Evolutionary conservation across 176 grass and related monocot species (phyloP).

Genomic region (Hordeum marinum): DNA sequence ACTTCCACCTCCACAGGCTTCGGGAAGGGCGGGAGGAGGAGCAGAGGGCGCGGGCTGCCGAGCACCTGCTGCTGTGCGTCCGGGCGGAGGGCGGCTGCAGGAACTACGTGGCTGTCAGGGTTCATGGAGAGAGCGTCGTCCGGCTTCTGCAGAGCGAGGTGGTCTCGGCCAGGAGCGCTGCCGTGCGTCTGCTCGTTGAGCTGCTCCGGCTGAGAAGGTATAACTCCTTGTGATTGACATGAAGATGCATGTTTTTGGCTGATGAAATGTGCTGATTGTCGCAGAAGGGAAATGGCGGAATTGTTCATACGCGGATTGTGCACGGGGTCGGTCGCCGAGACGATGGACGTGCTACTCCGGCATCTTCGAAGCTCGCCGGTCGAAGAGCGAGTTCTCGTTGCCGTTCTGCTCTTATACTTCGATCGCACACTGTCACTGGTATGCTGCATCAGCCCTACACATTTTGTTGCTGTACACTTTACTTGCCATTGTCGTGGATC

Average conservation of each 20-base stretch:
- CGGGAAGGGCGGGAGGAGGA: constrained; percentile 18
- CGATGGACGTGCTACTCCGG: constrained; percentile 39
- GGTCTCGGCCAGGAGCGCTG: constrained; percentile 8
- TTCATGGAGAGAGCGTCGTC: constrained; percentile 17
- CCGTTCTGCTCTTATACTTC: constrained; percentile 42
- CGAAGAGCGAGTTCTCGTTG: constrained; percentile 34
- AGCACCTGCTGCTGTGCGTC: constrained; percentile 46
- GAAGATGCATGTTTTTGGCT: background rate
- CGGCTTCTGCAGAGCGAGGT: constrained; percentile 35
- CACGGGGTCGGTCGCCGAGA: background rate
- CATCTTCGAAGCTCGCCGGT: constrained; percentile 26
- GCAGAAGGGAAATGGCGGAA: constrained; percentile 31
- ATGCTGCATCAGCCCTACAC: background rate
- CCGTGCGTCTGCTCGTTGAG: constrained; percentile 37
- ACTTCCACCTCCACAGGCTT: constrained; percentile 38
- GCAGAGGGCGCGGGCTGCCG: constrained; percentile 18
- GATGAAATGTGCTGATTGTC: background rate
- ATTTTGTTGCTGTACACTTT: background rate
- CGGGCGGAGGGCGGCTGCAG: constrained; percentile 47
- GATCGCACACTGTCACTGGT: constrained; percentile 41
- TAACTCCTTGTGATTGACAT: background rate
- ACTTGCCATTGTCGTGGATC: background rate
- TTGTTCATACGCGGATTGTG: constrained; percentile 28
- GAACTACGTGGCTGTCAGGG: constrained; percentile 40
- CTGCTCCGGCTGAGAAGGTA: constrained; percentile 46